Evolutionary conservation across 495 filamentous ascomycete genomes (phyloP).

Genomic region (Penicillium cinerascens): DNA sequence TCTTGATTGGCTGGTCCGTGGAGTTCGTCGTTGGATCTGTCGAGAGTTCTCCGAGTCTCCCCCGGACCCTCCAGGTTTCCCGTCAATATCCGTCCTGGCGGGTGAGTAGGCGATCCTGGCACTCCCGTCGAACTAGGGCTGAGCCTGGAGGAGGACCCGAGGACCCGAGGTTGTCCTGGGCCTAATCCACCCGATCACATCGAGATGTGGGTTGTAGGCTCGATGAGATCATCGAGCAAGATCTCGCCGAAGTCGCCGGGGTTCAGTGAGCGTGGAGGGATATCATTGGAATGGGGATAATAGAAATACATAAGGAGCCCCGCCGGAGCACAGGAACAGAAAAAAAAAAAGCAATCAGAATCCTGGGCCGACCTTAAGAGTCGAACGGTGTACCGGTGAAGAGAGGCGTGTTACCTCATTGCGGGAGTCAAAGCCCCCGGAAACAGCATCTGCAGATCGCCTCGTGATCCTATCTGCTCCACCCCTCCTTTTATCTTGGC

Average conservation of each 20-base stretch:
- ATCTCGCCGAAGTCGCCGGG: slow-evolving; percentile 8
- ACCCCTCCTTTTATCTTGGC: slow-evolving; percentile 17
- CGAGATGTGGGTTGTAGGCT: background rate
- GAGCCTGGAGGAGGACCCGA: slow-evolving; percentile 7
- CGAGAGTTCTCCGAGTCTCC: slow-evolving; percentile 30
- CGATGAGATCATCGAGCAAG: slow-evolving; percentile 19
- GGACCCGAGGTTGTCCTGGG: slow-evolving; percentile 23
- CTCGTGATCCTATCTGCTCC: slow-evolving; percentile 6
- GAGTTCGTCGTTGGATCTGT: background rate
- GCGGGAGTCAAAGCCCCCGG: slow-evolving; percentile 15
- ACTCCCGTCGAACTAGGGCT: background rate
- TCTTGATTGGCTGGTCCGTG: background rate
- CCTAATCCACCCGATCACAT: slow-evolving; percentile 26
- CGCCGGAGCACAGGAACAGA: background rate
- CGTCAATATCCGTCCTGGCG: slow-evolving; percentile 19
- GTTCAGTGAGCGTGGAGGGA: background rate
- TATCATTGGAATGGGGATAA: background rate
- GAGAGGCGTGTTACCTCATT: slow-evolving; percentile 26
- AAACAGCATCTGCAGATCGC: slow-evolving; percentile 10
- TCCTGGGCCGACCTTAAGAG: background rate
- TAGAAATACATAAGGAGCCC: background rate
- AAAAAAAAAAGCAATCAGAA: background rate
- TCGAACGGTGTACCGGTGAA: slow-evolving; percentile 11
- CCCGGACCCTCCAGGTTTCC: slow-evolving; percentile 21
- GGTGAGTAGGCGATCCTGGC: background rate